Conservation (phyloP, 2,329 filamentous ascomycete species). For the Ceratocystis harringtonii region DNA sequence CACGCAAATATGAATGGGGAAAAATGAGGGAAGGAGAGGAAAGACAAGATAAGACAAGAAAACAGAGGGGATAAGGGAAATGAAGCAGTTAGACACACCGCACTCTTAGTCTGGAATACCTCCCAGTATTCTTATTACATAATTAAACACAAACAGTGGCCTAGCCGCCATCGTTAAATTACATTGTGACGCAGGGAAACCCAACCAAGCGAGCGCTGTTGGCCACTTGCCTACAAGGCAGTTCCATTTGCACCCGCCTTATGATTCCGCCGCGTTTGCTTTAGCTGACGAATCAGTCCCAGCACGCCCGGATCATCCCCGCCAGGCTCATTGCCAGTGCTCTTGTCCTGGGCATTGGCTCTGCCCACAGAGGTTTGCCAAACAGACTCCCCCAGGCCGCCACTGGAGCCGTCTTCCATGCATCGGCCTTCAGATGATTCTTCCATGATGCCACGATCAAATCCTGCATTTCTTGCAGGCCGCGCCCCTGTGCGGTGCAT, state of each 20-base stretch:
- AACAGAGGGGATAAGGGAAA: neutral
- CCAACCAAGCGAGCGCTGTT: neutral
- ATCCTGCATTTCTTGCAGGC: neutral
- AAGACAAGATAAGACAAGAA: neutral
- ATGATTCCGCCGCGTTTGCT: conserved; percentile 40
- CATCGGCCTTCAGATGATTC: conserved; percentile 4
- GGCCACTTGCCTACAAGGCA: conserved; percentile 3
- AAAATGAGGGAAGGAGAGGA: no score
- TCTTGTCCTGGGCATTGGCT: conserved; percentile 23
- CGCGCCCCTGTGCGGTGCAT: conserved; percentile 32
- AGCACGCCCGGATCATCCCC: conserved; percentile 41
- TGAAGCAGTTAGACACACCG: no score
- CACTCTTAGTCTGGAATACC: no score
- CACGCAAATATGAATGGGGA: no score
- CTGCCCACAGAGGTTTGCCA: conserved; percentile 44
- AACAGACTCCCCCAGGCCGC: conserved; percentile 41
- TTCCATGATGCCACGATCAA: neutral
- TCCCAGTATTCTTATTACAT: no score
- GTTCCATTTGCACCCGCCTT: conserved; percentile 30
- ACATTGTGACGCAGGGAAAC: neutral
- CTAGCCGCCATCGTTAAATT: no score
- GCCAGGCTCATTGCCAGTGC: neutral
- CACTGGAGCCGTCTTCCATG: conserved; percentile 38
- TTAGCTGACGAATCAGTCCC: conserved; percentile 43
- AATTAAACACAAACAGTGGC: no score